Evolutionary conservation across 768 basidiomycete genomes (phyloP).

Genomic region (Roridomyces roridus): DNA sequence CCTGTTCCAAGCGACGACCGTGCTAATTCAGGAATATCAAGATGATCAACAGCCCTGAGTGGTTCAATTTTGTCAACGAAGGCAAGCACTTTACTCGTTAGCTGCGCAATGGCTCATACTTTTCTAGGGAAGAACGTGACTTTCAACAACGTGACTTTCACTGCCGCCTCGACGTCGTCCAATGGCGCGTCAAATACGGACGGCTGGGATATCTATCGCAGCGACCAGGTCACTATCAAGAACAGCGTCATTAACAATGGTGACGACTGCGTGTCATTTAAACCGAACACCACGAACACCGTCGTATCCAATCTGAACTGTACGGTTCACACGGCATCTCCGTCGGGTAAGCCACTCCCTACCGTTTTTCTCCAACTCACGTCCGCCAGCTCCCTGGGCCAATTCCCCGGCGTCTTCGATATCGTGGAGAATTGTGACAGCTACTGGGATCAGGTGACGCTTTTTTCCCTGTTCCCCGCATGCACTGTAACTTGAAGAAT

Average conservation of each 20-base stretch:
- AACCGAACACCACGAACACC: conserved; percentile 58
- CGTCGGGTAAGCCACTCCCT: conserved; percentile 24
- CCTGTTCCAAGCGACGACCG: conserved; percentile 23
- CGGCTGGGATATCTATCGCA: conserved; percentile 70
- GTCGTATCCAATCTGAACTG: conserved; percentile 63
- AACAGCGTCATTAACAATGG: conserved; percentile 60
- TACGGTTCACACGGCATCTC: conserved; percentile 61
- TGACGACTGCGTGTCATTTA: conserved; percentile 68
- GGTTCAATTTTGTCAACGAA: conserved; percentile 45
- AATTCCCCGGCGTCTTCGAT: conserved; percentile 58
- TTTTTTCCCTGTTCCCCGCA: conserved; percentile 48
- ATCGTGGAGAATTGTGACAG: conserved; percentile 66
- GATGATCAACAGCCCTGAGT: conserved; percentile 19
- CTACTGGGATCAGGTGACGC: too few relatives aligned
- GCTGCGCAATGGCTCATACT: too few relatives aligned
- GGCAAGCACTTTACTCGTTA: too few relatives aligned
- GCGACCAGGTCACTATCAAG: conserved; percentile 52
- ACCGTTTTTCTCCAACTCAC: not conserved
- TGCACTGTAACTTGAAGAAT: conserved; percentile 38
- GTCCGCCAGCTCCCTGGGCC: conserved; percentile 58
- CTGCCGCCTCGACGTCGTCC: conserved; percentile 50
- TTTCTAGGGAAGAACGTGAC: conserved; percentile 50
- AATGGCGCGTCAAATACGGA: conserved; percentile 57
- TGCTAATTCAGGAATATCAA: conserved; percentile 21
- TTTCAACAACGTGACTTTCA: conserved; percentile 54